Conservation (phyloP, 129 eudicot species). For the Kitagawia praeruptora region DNA sequence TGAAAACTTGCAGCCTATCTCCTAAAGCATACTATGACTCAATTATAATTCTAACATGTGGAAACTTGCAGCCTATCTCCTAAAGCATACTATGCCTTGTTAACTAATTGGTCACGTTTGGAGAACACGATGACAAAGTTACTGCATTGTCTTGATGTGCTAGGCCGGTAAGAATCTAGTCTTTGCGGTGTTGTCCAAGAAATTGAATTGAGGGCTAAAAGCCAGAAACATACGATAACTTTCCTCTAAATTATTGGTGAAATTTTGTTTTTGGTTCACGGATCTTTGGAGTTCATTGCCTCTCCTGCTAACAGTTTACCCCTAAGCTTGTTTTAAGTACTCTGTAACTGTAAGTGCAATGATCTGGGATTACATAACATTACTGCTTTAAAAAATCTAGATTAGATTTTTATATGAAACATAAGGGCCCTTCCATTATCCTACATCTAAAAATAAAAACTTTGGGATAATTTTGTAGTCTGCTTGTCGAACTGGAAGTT, state of each 20-base stretch:
- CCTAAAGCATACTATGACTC: not conserved
- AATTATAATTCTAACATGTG: too few relatives aligned
- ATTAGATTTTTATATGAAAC: not conserved
- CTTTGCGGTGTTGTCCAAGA: not conserved
- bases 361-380: not conserved
- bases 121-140: not conserved
- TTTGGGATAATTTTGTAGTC: not conserved
- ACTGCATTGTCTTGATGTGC: not conserved
- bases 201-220: not conserved
- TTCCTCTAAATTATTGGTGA: too few relatives aligned
- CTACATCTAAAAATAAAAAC: not conserved
- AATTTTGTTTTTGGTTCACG: too few relatives aligned
- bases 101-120: not conserved
- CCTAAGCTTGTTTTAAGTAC: not conserved
- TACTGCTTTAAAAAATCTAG: too few relatives aligned
- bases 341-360: not conserved
- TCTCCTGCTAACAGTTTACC: not conserved
- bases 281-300: not conserved
- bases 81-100: not conserved
- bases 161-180: not conserved
- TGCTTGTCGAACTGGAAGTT: not conserved
- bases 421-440: not conserved
- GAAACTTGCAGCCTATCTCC: too few relatives aligned
- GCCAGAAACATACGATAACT: too few relatives aligned
- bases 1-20: too few relatives aligned